These are phyloP conservation scores for Phytophthora pseudosyringae DNA, from an alignment of 352 stramenopile species.

Conservation along the genomic window DNA sequence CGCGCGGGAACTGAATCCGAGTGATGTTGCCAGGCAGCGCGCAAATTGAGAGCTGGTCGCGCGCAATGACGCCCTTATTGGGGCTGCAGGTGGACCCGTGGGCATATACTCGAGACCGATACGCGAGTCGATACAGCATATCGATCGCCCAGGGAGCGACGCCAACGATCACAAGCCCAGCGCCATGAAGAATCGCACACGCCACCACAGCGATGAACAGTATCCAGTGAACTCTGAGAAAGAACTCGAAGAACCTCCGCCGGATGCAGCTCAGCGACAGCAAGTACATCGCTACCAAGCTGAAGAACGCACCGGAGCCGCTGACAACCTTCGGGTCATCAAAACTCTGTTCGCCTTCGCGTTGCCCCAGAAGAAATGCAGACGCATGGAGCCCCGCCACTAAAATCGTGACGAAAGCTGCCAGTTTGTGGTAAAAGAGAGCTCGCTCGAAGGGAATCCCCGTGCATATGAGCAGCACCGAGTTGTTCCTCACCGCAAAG, in stretches of 20 bases:
- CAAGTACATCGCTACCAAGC: conserved; percentile 41
- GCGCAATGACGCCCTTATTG: conserved; percentile 35
- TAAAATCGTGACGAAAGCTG: conserved; percentile 46
- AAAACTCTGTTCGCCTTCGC: conserved; percentile 19
- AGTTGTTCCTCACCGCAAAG: conserved; percentile 62
- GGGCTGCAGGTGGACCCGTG: conserved; percentile 23
- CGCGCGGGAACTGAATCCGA: conserved; percentile 52
- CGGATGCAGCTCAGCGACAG: conserved; percentile 49
- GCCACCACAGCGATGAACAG: conserved; percentile 54
- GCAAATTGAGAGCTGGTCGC: conserved; percentile 36
- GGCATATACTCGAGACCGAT: conserved; percentile 35
- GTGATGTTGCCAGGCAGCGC: conserved; percentile 47
- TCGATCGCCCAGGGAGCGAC: conserved; percentile 46
- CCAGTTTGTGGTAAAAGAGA: conserved; percentile 65
- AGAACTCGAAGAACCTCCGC: conserved; percentile 60
- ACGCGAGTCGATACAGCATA: conserved; percentile 45
- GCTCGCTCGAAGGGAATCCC: conserved; percentile 59
- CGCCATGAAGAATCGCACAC: conserved; percentile 50
- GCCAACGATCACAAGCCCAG: conserved; percentile 39
- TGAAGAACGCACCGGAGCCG: conserved; percentile 35
- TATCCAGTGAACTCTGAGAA: conserved; percentile 55
- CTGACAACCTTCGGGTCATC: conserved; percentile 25
- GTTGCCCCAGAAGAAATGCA: conserved; percentile 36
- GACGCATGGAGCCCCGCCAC: conserved; percentile 44
- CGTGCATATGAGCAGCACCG: conserved; percentile 44